Base-by-base conservation (phyloP, 768 basidiomycete genomes). In the Cyathus striatus region DNA sequence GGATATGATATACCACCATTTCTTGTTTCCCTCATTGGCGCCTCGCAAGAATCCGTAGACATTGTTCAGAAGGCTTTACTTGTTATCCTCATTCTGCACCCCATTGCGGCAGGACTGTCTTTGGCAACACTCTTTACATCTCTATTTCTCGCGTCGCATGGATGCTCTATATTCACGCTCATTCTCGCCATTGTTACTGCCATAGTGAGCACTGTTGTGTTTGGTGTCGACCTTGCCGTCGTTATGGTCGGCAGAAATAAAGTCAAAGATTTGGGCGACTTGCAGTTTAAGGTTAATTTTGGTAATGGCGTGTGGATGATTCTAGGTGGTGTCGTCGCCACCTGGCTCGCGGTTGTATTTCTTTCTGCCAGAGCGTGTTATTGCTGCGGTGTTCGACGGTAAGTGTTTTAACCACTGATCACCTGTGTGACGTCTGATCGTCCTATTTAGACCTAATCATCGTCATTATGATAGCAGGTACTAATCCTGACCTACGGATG, bases 251-350 rank as follows among this genome's bases (percentile, higher is more conserved):
- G 76, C 9, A 67, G 62, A 52, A 51, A 64, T 39, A 61, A 75
- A 35, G 55, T 87, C 20, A 25, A 61, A 22, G 52, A 59, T 10
- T 23, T 76, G 12, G 55, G 69, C 0, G 63, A 58, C 6, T 62
- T 71, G 36, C 48, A 60, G 35, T 67, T 87, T 21, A 58, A 50
- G 0, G 70, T 82, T 6, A 46, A 58, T 10, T 85, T 76, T 59
- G 85, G 87, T n/a, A 79, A 81, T 47, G 85, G 60, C 6, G 73
- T 83, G 6, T 89, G 86, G 86, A 75, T 90, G 76, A 71, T 78
- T n/a, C 50, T 88, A 32, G 67, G 54, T 3, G 79, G 76, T 13
- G 60, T 77, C 41, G 48, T 76, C 7, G 57, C 78, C 49, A 71
- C 75, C 1, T 88, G 85, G 83, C 34, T 74, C 2, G 76, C 76